phyloP scores from a whole-genome alignment of 352 stramenopile species.

The Globisporangium canariense region DNA sequence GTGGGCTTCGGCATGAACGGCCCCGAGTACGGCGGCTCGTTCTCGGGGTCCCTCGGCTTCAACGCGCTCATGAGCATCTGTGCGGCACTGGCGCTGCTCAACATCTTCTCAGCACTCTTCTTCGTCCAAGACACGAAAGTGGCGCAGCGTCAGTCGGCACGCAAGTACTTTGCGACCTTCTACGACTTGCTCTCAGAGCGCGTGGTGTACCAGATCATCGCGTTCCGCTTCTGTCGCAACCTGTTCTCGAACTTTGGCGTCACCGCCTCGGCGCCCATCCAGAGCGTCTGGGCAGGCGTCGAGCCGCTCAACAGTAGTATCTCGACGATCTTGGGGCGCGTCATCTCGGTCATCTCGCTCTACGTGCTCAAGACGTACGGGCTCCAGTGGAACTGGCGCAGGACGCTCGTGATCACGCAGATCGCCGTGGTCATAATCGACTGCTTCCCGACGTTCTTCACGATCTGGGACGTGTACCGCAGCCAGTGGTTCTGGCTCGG shows the following conservation, averaged over 20 bases:
- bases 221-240: constrained; percentile 21
- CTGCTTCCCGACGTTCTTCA: constrained; percentile 18
- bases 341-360: constrained; percentile 13
- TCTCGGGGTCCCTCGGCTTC: constrained; percentile 21
- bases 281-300: constrained; percentile 19
- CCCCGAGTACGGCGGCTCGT: constrained; percentile 22
- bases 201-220: constrained; percentile 22
- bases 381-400: constrained; percentile 22
- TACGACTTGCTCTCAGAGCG: constrained; percentile 17
- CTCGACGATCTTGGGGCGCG: constrained; percentile 11
- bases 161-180: constrained; percentile 12
- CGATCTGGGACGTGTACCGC: constrained; percentile 21
- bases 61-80: constrained; percentile 17
- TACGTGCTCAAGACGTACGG: constrained; percentile 22
- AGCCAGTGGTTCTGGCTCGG: constrained; percentile 23
- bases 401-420: constrained; percentile 17
- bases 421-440: constrained; percentile 19
- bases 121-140: constrained; percentile 16
- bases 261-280: constrained; percentile 9
- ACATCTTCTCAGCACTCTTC: constrained; percentile 19
- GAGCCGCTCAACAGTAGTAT: constrained; percentile 18
- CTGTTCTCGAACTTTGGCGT: constrained; percentile 18
- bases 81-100: constrained; percentile 11
- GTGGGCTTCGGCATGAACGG: constrained; percentile 24
- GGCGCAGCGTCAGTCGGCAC: constrained; percentile 3